A percentile compares a stretch with the other conserved stretches of the same genome.
Conservation (phyloP, 2,329 filamentous ascomycete species). For the Pestalotiopsis sp. region DNA sequence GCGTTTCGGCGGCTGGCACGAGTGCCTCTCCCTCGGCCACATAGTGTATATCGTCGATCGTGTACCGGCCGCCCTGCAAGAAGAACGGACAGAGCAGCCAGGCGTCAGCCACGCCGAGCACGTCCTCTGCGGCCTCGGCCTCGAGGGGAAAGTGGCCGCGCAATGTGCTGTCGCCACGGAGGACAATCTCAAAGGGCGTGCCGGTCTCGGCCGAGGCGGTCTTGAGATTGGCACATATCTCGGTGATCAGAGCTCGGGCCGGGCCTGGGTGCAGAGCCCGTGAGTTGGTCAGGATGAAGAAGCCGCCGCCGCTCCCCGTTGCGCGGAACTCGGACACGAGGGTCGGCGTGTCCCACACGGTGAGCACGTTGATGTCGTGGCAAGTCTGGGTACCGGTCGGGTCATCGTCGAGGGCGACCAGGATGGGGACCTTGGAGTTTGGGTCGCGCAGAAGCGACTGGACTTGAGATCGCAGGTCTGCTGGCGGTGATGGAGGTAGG, state of each 20-base stretch:
- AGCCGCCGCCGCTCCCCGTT: conserved; percentile 42
- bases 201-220: conserved; percentile 41
- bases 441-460: conserved; percentile 13
- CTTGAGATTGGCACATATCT: conserved; percentile 53
- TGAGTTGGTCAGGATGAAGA: conserved; percentile 65
- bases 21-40: conserved; percentile 52
- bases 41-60: conserved; percentile 60
- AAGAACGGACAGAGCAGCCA: conserved; percentile 63
- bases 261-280: conserved; percentile 53
- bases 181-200: conserved; percentile 54
- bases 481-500: conserved; percentile 12
- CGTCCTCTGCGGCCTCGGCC: conserved; percentile 51
- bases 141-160: conserved; percentile 61
- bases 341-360: conserved; percentile 51
- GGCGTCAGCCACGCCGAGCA: conserved; percentile 51
- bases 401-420: conserved; percentile 54
- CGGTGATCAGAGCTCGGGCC: conserved; percentile 48
- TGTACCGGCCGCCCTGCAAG: conserved; percentile 59
- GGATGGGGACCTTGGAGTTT: conserved; percentile 25
- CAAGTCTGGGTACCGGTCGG: conserved; percentile 66
- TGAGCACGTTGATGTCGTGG: conserved; percentile 57
- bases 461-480: conserved; percentile 7
- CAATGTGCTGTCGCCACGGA: conserved; percentile 59
- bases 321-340: conserved; percentile 46
- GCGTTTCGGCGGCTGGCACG: conserved; percentile 54